Base-by-base conservation (phyloP, 495 filamentous ascomycete genomes). In the Entonaema liquescens region DNA sequence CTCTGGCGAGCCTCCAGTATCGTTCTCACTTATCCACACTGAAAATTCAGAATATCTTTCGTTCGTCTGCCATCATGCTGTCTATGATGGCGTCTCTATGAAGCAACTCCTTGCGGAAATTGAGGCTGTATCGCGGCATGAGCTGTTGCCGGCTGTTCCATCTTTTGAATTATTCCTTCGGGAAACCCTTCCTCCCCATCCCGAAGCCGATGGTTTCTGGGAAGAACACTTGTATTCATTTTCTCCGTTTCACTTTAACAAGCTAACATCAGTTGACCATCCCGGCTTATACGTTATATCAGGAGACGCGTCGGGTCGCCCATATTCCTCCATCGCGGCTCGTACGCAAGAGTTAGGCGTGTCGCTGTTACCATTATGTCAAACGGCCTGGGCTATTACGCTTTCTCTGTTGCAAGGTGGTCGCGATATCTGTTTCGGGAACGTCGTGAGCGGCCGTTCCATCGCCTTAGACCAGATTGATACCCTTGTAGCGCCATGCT, bases 21-120 rank as follows among this genome's bases (percentile, higher is more conserved):
- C 79, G 0, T 73, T 84, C 21, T 79, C 79, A 0, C 40, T 71
- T 0, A 70, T 85, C 35, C 21, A 23, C 1, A 56, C 75, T 11
- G 58, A 52, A 15, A 54, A 67, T 1, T 62, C 42, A 23, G 68
- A 76, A 0, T 78, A 86, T 9, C 74, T 94, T 28, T 89, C 85
- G 0, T 91, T 93, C 65, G 62, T 84, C 21, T 85, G 83, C 53
- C 93, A 95, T 72, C 93, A 96, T 77, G 91, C 92, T 2, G 76
- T 95, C 1, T 94, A 96, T 72, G 93, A 96, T 77, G 93, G 90
- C 19, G 84, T 88, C 28, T 91, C 90, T 1, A 88, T 95, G 38
- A 79, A 83, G 33, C 76, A 84, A 17, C 78, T 96, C 0, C 79
- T 94, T 2, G 74, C 87, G 0, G 92, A 94, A 65, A 81, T 92